Percentiles rank a stretch among this genome's conserved stretches.
These are phyloP conservation scores for Fusarium musae DNA, from an alignment of 2,329 filamentous ascomycete species.

Conservation along the genomic window DNA sequence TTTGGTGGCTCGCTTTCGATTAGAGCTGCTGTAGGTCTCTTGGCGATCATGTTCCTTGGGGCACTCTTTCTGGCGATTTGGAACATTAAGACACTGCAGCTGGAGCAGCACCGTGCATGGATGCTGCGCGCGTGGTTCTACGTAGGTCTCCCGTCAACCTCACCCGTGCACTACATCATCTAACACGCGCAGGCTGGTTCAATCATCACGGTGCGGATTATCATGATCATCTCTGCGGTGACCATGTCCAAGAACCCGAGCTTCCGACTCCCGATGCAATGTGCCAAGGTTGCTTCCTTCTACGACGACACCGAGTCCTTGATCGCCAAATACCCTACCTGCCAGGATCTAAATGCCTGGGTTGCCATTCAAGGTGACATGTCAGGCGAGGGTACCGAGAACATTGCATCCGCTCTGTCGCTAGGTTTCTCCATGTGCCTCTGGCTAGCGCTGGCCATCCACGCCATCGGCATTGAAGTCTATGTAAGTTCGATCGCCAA, in stretches of 20 bases:
- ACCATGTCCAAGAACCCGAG: slow-evolving; percentile 14
- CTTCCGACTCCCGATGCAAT: slow-evolving; percentile 12
- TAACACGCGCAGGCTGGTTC: slow-evolving; percentile 4
- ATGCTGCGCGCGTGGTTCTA: slow-evolving; percentile 60
- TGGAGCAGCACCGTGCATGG: slow-evolving; percentile 72
- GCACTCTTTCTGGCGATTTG: slow-evolving; percentile 60
- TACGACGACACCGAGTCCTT: slow-evolving; percentile 1
- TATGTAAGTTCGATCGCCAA: not conserved
- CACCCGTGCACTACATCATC: fast-evolving
- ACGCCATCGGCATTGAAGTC: slow-evolving; percentile 15
- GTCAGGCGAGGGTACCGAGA: slow-evolving; percentile 1
- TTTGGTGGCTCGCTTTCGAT: slow-evolving; percentile 65
- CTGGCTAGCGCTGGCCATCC: slow-evolving; percentile 8
- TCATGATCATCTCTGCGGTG: slow-evolving; percentile 15
- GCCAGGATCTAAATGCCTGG: not conserved
- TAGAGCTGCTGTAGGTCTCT: slow-evolving; percentile 55
- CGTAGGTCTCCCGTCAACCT: not conserved
- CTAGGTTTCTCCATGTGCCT: slow-evolving; percentile 5
- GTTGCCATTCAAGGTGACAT: slow-evolving; percentile 21
- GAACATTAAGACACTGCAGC: slow-evolving; percentile 69
- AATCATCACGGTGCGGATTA: slow-evolving; percentile 15
- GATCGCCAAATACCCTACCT: slow-evolving; percentile 1
- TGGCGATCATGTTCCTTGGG: slow-evolving; percentile 57
- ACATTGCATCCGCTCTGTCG: slow-evolving; percentile 8
- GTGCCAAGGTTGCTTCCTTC: slow-evolving; percentile 11